These are phyloP conservation scores for Penicillium corylophilum DNA, from an alignment of 2,329 filamentous ascomycete genomes.

Conservation along the genomic window DNA sequence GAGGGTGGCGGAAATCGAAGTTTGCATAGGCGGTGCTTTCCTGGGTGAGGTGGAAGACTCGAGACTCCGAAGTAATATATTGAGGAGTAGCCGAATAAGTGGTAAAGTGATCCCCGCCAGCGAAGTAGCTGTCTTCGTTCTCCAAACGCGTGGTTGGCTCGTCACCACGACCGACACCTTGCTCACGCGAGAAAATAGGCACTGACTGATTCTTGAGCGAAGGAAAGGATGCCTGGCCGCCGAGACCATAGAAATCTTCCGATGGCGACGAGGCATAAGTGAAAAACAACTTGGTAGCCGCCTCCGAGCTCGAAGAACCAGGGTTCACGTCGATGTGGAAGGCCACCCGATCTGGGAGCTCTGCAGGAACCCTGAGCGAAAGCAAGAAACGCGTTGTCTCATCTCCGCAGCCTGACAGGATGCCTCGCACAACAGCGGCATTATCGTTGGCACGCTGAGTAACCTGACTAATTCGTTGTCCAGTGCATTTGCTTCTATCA, in stretches of 20 bases:
- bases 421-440: constrained; percentile 16
- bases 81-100: constrained; percentile 35
- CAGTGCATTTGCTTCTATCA: constrained; percentile 19
- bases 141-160: constrained; percentile 22
- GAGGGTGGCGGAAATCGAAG: constrained; percentile 29
- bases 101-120: constrained; percentile 33
- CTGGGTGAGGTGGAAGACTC: constrained; percentile 29
- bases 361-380: constrained; percentile 17
- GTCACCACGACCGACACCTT: constrained; percentile 27
- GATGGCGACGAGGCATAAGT: constrained; percentile 19
- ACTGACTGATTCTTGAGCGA: constrained; percentile 27
- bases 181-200: constrained; percentile 26
- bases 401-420: constrained; percentile 19
- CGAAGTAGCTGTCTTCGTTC: constrained; percentile 20
- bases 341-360: constrained; percentile 20
- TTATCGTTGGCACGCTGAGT: constrained; percentile 10
- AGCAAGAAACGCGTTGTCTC: constrained; percentile 9
- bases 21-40: constrained; percentile 33
- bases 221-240: constrained; percentile 25
- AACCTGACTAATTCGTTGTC: constrained; percentile 14
- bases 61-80: constrained; percentile 32
- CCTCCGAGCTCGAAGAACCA: background rate
- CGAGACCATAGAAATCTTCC: constrained; percentile 28
- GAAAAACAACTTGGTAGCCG: constrained; percentile 17
- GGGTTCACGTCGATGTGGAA: constrained; percentile 17